Evolutionary conservation across 75 land plant species (phyloP), one percentile per base, ranked within the genome.

Genomic region (Pinus albicaulis): DNA sequence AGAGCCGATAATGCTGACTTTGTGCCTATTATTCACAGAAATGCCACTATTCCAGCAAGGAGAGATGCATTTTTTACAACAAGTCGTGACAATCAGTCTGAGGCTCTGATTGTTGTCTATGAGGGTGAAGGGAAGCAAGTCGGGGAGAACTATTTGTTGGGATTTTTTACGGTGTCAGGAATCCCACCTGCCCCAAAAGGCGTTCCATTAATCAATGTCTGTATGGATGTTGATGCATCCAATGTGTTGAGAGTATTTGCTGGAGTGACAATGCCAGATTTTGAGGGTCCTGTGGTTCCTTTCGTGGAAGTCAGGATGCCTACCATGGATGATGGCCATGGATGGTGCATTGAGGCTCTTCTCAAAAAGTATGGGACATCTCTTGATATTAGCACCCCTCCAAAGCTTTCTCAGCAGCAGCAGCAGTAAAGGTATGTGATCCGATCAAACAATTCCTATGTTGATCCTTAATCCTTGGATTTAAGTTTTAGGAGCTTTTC

Each of bases 301-400:
- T 62, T 80, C 0, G 80, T 84, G 48, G 95, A 93, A 72, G 93
- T 91, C 0, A 80, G 89, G 78, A 88, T 90, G 93, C 95, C 95
- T 12, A 88, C 84, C 3, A 80, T 93, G n/a, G 95, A 93, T 74
- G 93, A 93, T 64, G 89, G 93, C 0, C 89, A 88, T 83, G 87
- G 93, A 3, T 93, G 93, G 95, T 86, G 89, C 75, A 75, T 80
- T n/a, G 86, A 90, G 31, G 91, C 93, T 72, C 71, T 92, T 4
- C 12, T 57, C 15, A 84, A 84, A 71, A 78, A 72, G 75, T 77
- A 85, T 70, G 90, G 88, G 8, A 62, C 88, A 2, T 76, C 72
- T 23, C 59, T 92, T 62, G 88, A 85, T 48, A 62, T 92, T 65
- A 83, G 77, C 56, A 59, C 78, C 2, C 28, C 82, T 53, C 82